phyloP scores from a whole-genome alignment of 2,329 filamentous ascomycete genomes.

The Cytospora piceicola region DNA sequence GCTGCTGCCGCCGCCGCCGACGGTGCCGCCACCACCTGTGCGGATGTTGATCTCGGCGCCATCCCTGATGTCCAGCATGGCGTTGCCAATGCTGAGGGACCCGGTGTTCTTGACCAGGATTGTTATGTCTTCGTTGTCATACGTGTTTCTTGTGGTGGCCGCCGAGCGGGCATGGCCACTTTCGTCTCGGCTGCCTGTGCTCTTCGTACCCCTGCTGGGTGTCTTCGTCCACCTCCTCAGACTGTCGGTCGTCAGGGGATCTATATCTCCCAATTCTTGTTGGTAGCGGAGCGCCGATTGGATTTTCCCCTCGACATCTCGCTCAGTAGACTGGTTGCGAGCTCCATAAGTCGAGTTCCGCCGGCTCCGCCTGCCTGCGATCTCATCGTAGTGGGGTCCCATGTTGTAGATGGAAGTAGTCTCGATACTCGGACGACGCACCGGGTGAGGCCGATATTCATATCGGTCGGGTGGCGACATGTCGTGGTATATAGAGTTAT shows the following conservation, averaged over 20 bases:
- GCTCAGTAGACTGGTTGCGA: constrained; percentile 30
- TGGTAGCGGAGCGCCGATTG: constrained; percentile 55
- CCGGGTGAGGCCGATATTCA: constrained; percentile 36
- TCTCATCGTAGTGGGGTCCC: constrained; percentile 46
- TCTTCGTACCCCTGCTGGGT: constrained; percentile 61
- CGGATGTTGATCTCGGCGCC: constrained; percentile 64
- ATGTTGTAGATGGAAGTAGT: constrained; percentile 45
- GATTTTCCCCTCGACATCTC: constrained; percentile 47
- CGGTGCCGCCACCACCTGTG: constrained; percentile 42
- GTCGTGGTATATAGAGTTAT: constrained; percentile 45
- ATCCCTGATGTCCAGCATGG: constrained; percentile 62
- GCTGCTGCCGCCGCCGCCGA: constrained; percentile 51
- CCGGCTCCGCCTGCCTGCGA: constrained; percentile 42
- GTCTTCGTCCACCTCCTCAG: constrained; percentile 55
- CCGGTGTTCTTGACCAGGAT: constrained; percentile 62
- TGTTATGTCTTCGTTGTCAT: constrained; percentile 60
- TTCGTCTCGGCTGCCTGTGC: constrained; percentile 64
- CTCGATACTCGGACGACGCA: constrained; percentile 41
- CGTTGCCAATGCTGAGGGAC: constrained; percentile 58
- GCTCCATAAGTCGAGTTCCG: constrained; percentile 47
- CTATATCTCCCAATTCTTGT: constrained; percentile 51
- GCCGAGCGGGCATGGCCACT: constrained; percentile 66
- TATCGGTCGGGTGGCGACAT: constrained; percentile 42
- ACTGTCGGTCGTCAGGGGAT: constrained; percentile 59
- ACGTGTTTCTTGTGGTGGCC: constrained; percentile 60